Base-by-base conservation (phyloP, 2,329 filamentous ascomycete species). In the Apiospora phragmitis region DNA sequence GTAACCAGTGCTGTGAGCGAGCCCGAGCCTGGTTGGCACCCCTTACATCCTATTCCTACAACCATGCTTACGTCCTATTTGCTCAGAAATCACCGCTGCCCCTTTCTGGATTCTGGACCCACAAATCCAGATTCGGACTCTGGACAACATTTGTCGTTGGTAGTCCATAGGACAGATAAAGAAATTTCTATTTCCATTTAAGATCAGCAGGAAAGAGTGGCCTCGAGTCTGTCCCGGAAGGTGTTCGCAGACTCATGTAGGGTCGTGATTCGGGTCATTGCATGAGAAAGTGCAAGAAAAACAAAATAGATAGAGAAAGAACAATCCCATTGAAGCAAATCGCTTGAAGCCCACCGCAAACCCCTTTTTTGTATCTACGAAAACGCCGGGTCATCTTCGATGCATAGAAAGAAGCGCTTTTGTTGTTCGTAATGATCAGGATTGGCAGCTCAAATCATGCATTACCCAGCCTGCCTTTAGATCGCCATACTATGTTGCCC, bases 291-390 rank as follows among this genome's bases (percentile, higher is more conserved):
- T 26, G n/a, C 8, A 14, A 49, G 18, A 24, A 14, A 38, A 5
- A 3, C 2, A 41, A n/a, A 38, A 18, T 24, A 38, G 9, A 62
- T 16, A 3, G 29, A 24, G 29, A 35, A n/a, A n/a, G 2, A n/a
- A 62, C n/a, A 38, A 62, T 8, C 4, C 11, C 55, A 35, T 12
- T 62, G 5, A 35, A n/a, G 7, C 55, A 62, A 62, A 62, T 62
- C 55, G 32, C 55, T 38, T 12, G 18, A 38, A n/a, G 32, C 29
- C 55, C 55, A 62, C 55, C 18, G 32, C 55, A 62, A 62, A n/a
- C 32, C 21, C 51, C 55, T n/a, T 62, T 62, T 62, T 62, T 62
- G 55, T 62, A 62, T 62, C 18, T 62, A 38, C 55, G 55, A 21
- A 62, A 62, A 62, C 55, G 29, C 55, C 55, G 32, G 55, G 32